Evolutionary conservation across 257 asterid genomes (phyloP), one percentile per base, ranked within the genome.

Genomic region (Osmanthus fragrans): DNA sequence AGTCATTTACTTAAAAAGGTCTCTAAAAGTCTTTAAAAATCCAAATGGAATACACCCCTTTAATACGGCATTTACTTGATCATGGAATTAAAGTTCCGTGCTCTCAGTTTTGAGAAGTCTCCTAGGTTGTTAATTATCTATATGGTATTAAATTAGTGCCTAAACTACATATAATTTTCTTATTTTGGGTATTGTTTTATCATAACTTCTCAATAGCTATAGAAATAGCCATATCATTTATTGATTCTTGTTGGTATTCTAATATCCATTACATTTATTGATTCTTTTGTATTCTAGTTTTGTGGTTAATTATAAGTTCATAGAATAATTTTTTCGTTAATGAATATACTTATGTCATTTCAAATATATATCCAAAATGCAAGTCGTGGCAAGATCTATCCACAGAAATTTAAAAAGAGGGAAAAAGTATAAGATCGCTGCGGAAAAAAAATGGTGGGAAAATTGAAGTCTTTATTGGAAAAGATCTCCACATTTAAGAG

Each of bases 401-500:
- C 18, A 27, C 19, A 11, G 5, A 34, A 76, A 58, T 23, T 13
- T 56, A 21, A 34, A 58, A n/a, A 10, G 54, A 36, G 51, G 36
- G 69, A 3, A 12, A 74, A 49, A 63, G 33, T 10, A 60, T 8
- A 12, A 23, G 36, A 63, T 27, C 7, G 7, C 33, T 56, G 27
- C 0, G 34, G 4, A 63, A 63, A 63, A 63, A 63, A 63, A 45
- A 78, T 40, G 82, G 82, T 51, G 69, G 81, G 83, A 77, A 51
- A 77, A 29, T 40, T 75, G 64, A 13, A 80, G 77, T 84, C 67
- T 70, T 84, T 72, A 27, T 74, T 12, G 39, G 73, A 67, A 80
- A 76, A 80, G 89, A 79, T 73, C 82, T 85, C 82, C 80, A 67
- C 83, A 71, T 86, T 90, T 87, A 91, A 90, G 91, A 77, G 83